These are phyloP conservation scores for Aegilops umbellulata DNA, from an alignment of 176 grass and related monocot genomes.

Conservation along the genomic window DNA sequence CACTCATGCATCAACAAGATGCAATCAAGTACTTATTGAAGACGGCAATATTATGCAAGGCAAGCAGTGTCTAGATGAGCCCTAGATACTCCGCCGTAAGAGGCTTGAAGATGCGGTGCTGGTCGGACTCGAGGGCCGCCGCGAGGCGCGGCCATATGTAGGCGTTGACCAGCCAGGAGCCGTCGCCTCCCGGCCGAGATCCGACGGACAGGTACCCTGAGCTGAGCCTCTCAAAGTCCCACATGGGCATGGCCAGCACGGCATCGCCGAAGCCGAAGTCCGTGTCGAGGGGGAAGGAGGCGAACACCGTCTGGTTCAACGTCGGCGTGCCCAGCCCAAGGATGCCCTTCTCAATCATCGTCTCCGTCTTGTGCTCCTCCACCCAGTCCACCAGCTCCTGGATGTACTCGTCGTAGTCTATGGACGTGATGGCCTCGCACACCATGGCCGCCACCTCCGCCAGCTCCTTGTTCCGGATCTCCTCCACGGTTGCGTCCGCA, in stretches of 20 bases:
- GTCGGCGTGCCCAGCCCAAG: slow-evolving; percentile 40
- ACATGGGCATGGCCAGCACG: background rate
- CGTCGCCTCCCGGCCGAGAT: too few relatives aligned
- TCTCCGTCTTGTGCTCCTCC: slow-evolving; percentile 29
- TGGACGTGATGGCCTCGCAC: slow-evolving; percentile 15
- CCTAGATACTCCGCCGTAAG: too few relatives aligned
- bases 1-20: too few relatives aligned
- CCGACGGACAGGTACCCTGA: too few relatives aligned
- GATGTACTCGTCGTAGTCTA: background rate
- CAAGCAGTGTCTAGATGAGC: too few relatives aligned
- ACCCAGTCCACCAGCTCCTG: too few relatives aligned
- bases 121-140: too few relatives aligned
- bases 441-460: slow-evolving; percentile 12
- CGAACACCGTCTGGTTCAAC: slow-evolving; percentile 16
- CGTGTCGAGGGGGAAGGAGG: slow-evolving; percentile 19
- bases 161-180: background rate
- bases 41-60: too few relatives aligned
- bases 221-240: too few relatives aligned
- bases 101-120: too few relatives aligned
- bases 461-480: background rate
- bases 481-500: slow-evolving; percentile 20
- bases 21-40: too few relatives aligned
- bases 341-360: slow-evolving; percentile 5
- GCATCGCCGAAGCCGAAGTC: slow-evolving; percentile 48
- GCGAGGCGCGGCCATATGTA: background rate